Evolutionary conservation across 208 protist genomes (phyloP).

Genomic region (Leishmania guyanensis): DNA sequence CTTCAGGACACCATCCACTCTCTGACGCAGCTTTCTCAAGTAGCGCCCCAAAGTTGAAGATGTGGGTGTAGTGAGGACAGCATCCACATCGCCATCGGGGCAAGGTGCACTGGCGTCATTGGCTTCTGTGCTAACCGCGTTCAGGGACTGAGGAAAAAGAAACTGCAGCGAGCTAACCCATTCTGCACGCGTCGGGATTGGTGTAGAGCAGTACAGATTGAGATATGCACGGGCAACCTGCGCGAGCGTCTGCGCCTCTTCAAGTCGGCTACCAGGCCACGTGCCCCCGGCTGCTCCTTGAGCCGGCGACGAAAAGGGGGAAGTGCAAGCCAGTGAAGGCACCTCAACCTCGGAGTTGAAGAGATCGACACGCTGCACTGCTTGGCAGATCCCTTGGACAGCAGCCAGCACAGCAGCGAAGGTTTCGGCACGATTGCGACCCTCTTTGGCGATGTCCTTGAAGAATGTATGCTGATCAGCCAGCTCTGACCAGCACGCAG

Average conservation of each 20-base stretch:
- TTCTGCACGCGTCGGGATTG: constrained; percentile 44
- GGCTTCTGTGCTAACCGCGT: neutral
- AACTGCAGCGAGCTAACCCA: constrained; percentile 32
- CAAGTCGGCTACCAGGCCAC: neutral
- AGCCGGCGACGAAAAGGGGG: neutral
- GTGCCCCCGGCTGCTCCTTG: neutral
- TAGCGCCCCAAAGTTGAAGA: constrained; percentile 12
- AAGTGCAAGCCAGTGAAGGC: neutral
- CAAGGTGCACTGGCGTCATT: neutral
- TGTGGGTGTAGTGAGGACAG: constrained; percentile 3
- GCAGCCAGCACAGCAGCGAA: constrained; percentile 48
- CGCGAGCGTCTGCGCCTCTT: constrained; percentile 25
- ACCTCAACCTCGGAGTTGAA: neutral
- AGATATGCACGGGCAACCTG: constrained; percentile 35
- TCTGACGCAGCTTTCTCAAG: constrained; percentile 14
- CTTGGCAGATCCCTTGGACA: constrained; percentile 39
- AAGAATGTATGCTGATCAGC: constrained; percentile 59
- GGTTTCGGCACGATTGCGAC: constrained; percentile 37
- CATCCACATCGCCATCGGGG: neutral
- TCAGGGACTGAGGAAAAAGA: neutral
- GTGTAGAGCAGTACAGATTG: constrained; percentile 48
- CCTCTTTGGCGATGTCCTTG: constrained; percentile 62
- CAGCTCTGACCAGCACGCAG: constrained; percentile 41
- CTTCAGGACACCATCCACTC: neutral
- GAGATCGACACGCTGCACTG: constrained; percentile 12